Percentiles rank a stretch among this genome's conserved stretches.
Evolutionary conservation across 2,329 filamentous ascomycete genomes (phyloP).

Genomic region (Pseudogymnoascus sp.): DNA sequence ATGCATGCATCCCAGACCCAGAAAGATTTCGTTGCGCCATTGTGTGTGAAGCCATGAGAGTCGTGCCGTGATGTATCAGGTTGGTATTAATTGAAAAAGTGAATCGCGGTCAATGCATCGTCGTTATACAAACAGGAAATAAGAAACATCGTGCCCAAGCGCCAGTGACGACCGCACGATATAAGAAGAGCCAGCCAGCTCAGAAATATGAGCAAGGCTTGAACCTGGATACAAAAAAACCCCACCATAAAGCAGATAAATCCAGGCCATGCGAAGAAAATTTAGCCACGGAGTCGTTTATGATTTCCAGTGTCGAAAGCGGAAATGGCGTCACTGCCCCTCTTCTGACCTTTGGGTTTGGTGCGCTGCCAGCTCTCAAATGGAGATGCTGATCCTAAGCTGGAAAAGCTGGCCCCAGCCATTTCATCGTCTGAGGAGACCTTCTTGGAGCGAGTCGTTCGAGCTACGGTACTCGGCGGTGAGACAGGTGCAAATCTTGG

Average conservation of each 20-base stretch:
- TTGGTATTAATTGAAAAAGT: not conserved
- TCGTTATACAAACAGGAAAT: not conserved
- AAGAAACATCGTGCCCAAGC: not conserved
- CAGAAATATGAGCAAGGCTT: not conserved
- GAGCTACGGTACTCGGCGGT: conserved; percentile 49
- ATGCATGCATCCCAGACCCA: not conserved
- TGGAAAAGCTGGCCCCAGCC: conserved; percentile 26
- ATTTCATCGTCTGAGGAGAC: conserved; percentile 10
- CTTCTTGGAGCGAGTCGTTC: conserved; percentile 51
- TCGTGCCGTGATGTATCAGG: not conserved
- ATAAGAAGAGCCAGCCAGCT: not conserved
- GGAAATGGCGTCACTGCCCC: not conserved
- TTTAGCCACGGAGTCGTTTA: not conserved
- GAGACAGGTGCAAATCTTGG: conserved; percentile 49
- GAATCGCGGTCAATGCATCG: not conserved
- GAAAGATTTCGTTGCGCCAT: not conserved
- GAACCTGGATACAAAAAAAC: not conserved
- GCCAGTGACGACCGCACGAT: not conserved
- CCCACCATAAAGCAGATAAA: not conserved
- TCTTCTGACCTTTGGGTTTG: conserved; percentile 34
- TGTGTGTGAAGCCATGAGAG: not conserved
- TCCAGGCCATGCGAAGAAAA: not conserved
- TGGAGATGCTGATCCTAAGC: conserved; percentile 26
- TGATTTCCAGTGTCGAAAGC: not conserved
- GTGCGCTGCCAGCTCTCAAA: conserved; percentile 63